A percentile compares a stretch with the other conserved stretches of the same genome.
These are phyloP conservation scores for Nicotiana tabacum DNA, from an alignment of 257 asterid genomes.

Conservation along the genomic window DNA sequence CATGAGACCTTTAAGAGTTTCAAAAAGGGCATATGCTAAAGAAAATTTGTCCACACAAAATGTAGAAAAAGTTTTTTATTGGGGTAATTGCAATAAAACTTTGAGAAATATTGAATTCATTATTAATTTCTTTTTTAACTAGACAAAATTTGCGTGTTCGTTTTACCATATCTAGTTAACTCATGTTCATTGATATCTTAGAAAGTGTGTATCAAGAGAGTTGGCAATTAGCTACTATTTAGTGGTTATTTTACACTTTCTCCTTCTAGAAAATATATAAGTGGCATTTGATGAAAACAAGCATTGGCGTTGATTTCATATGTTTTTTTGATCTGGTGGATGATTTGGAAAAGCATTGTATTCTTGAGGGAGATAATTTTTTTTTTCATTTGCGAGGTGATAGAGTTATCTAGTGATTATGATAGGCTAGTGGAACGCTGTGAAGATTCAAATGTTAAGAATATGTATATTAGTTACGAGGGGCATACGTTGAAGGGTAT, in stretches of 20 bases:
- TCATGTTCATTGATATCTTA: too few relatives aligned
- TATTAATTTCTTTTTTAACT: too few relatives aligned
- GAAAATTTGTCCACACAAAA: not conserved
- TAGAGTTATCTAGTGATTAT: too few relatives aligned
- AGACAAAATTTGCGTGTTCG: too few relatives aligned
- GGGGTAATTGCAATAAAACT: not conserved
- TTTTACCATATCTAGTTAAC: too few relatives aligned
- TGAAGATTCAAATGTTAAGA: not conserved
- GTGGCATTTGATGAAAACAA: not conserved
- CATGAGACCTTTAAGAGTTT: not conserved
- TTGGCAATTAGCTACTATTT: too few relatives aligned
- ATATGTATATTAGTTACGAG: not conserved
- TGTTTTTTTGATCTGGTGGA: not conserved
- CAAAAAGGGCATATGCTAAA: too few relatives aligned
- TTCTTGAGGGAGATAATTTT: not conserved
- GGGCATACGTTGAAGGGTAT: not conserved
- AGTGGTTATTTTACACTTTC: too few relatives aligned
- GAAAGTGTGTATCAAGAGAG: too few relatives aligned
- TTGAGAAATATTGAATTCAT: too few relatives aligned
- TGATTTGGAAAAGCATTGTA: not conserved
- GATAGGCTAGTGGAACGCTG: not conserved
- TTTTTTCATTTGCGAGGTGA: too few relatives aligned
- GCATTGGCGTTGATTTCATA: not conserved
- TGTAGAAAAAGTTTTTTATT: not conserved
- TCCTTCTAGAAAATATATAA: too few relatives aligned